Base-by-base conservation (phyloP, 352 stramenopile species). In the Pilasporangium apinafurcum region DNA sequence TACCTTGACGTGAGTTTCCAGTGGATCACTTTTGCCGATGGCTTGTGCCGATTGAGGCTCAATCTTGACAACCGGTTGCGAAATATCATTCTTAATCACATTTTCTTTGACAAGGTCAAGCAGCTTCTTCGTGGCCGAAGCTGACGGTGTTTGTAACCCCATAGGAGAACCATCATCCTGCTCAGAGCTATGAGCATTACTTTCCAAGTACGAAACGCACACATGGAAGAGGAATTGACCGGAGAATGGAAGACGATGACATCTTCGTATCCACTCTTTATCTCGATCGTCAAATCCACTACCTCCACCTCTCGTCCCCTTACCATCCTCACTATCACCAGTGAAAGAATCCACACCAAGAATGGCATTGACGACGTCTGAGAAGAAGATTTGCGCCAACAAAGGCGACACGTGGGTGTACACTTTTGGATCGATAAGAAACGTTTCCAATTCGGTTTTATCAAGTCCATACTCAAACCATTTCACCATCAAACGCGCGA, bases 1-100 rank as follows among this genome's bases (percentile, higher is more conserved):
- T 2, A 67, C 82, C 56, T 91, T 89, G 14, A 83, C 79, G 46
- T 94, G 82, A 12, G 82, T 94, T 48, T 94, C 82, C 7, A 94
- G 59, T 20, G 82, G 82, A 20, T 94, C 82, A 27, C 74, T 88
- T 44, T 89, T 88, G 33, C 82, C 82, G 17, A 94, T 56, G 10
- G 65, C 57, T 34, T 77, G 64, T 6, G 79, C 69, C 0, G 77
- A 78, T 37, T 94, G 79, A 0, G 77, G 76, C 20, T 58, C 39
- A 24, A 94, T 80, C 3, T 45, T 51, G 16, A 94, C 69, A 2
- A 56, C 59, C 1, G 49, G 43, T 13, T 74, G 58, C n/a, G 64
- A 57, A 2, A 83, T 27, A 51, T 91, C 73, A 36, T 92, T 91
- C 39, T 84, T 66, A 35, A 77, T 44, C 13, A 91, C 70, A 38